These are phyloP conservation scores for Mortierella sp. DNA, from an alignment of 371 early-diverging fungal genomes.

Conservation along the genomic window DNA sequence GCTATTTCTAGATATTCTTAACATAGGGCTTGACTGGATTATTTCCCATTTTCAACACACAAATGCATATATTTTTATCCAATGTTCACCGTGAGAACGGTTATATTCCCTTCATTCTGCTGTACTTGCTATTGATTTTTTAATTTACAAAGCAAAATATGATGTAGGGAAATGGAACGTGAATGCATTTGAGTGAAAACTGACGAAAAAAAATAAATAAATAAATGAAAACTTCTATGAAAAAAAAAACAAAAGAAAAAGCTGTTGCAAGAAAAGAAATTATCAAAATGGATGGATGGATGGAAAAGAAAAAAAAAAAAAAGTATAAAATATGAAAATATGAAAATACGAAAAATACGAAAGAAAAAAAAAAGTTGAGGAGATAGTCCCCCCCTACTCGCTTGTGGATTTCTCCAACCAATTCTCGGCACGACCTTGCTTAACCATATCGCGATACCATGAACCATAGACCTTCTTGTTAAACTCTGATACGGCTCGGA, in stretches of 20 bases:
- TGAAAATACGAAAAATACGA: not conserved
- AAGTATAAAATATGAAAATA: not conserved
- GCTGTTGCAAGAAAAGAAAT: slow-evolving; percentile 4
- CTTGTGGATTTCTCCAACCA: slow-evolving; percentile 25
- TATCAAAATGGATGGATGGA: not conserved
- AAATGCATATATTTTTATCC: not conserved
- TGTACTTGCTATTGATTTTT: not conserved
- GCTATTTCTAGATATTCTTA: not conserved
- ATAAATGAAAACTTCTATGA: slow-evolving; percentile 7
- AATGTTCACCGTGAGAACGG: not conserved
- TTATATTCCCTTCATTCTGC: not conserved
- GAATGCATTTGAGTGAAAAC: not conserved
- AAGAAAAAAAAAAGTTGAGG: not conserved
- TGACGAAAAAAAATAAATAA: not conserved
- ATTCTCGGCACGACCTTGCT: slow-evolving; percentile 43
- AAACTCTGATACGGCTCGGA: slow-evolving; percentile 51
- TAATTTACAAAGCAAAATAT: not conserved
- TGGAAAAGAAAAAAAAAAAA: not conserved
- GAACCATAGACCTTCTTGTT: slow-evolving; percentile 56
- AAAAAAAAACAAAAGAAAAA: slow-evolving; percentile 4
- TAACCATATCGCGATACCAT: slow-evolving; percentile 52
- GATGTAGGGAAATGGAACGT: not conserved
- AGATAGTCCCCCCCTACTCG: not conserved
- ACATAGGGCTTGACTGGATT: not conserved
- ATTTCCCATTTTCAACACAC: not conserved